phyloP scores from a whole-genome alignment of 345 rosid genomes.

The Anastatica hierochuntica region DNA sequence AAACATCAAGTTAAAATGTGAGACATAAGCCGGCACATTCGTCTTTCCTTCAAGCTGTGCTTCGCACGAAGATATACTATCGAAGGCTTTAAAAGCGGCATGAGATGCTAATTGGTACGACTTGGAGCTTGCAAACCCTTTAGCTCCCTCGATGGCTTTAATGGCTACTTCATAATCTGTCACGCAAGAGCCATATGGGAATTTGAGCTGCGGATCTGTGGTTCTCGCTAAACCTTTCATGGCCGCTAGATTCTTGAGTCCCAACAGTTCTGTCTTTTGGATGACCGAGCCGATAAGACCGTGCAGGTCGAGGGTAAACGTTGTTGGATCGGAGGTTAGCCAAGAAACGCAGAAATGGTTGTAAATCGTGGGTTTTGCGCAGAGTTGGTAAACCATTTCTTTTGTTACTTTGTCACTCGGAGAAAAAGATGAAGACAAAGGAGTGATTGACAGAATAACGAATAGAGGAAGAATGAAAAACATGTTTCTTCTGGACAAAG shows the following conservation, averaged over 20 bases:
- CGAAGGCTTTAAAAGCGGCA: not conserved
- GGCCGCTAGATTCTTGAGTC: not conserved
- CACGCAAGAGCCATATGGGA: not conserved
- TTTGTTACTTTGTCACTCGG: conserved; percentile 13
- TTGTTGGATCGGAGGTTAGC: conserved; percentile 8
- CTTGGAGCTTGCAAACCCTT: not conserved
- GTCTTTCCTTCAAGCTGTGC: not conserved
- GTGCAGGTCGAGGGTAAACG: not conserved
- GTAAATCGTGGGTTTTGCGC: not conserved
- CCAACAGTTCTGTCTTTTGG: not conserved
- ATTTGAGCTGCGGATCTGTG: conserved; percentile 12
- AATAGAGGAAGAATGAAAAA: conserved; percentile 1
- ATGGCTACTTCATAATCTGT: conserved; percentile 1
- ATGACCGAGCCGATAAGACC: conserved; percentile 11
- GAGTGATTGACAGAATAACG: conserved; percentile 7
- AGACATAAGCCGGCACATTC: conserved; percentile 10
- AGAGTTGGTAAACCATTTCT: not conserved
- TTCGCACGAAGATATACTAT: conserved; percentile 5
- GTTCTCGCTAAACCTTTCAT: conserved; percentile 11
- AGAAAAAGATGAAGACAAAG: conserved; percentile 12
- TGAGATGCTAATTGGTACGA: not conserved
- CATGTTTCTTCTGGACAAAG: conserved; percentile 9
- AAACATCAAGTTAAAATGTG: not conserved
- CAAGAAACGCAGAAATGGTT: conserved; percentile 12
- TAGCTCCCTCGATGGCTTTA: not conserved